Evolutionary conservation across 2,329 filamentous ascomycete species (phyloP).

Genomic region (Cordyceps javanica): DNA sequence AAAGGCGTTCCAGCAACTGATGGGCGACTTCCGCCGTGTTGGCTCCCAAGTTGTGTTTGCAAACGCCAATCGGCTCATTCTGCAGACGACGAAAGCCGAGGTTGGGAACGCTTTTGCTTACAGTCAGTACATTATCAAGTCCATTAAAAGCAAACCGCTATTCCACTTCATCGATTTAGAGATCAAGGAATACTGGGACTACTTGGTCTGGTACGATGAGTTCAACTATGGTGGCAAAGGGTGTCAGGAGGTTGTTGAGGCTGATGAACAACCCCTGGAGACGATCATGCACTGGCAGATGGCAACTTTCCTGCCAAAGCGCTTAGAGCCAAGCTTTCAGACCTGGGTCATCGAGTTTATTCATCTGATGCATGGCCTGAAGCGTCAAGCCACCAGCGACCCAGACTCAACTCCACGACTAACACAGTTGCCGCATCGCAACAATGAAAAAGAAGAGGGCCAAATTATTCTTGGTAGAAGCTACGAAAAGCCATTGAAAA

Average conservation of each 20-base stretch:
- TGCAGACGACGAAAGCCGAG: constrained; percentile 95
- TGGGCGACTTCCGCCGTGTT: constrained; percentile 92
- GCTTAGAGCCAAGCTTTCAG: constrained; percentile 78
- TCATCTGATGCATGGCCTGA: constrained; percentile 83
- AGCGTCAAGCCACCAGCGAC: constrained; percentile 55
- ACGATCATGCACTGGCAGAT: constrained; percentile 99
- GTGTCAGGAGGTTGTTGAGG: constrained; percentile 72
- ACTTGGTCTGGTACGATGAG: constrained; percentile 97
- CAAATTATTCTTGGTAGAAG: constrained; percentile 68
- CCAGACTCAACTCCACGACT: constrained; percentile 47
- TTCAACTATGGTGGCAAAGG: constrained; percentile 98
- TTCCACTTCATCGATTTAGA: constrained; percentile 97
- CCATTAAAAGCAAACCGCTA: constrained; percentile 87
- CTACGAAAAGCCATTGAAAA: constrained; percentile 86
- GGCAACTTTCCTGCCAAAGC: constrained; percentile 74
- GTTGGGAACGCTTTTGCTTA: constrained; percentile 96
- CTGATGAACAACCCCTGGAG: constrained; percentile 68
- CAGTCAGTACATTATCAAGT: constrained; percentile 95
- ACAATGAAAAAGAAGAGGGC: constrained; percentile 50
- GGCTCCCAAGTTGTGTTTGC: constrained; percentile 96
- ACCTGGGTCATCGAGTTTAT: constrained; percentile 95
- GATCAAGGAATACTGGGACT: constrained; percentile 99
- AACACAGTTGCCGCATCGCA: constrained; percentile 55
- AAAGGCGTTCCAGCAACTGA: constrained; percentile 93
- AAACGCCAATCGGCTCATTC: constrained; percentile 76